Evolutionary conservation across 768 basidiomycete genomes (phyloP).

Genomic region (Phanerochaete carnosa): DNA sequence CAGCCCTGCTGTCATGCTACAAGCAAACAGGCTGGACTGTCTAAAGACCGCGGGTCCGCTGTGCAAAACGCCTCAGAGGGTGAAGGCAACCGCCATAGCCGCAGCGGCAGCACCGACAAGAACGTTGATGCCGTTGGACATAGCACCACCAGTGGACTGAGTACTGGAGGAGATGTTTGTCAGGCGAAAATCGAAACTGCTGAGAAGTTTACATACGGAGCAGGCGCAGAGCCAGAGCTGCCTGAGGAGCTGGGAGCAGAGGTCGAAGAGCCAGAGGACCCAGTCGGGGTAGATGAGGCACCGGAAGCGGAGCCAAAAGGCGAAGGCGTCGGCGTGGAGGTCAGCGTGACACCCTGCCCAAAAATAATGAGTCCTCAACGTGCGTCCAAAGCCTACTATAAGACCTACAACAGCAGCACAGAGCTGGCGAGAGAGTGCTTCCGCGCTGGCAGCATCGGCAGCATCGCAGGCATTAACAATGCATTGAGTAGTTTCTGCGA

Average conservation of each 20-base stretch:
- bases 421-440: slow-evolving; percentile 20
- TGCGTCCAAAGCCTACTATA: background rate
- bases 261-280: slow-evolving; percentile 4
- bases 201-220: slow-evolving; percentile 5
- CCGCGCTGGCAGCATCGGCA: slow-evolving; percentile 20
- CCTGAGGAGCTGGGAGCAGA: background rate
- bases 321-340: background rate
- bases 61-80: slow-evolving; percentile 31
- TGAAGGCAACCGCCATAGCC: slow-evolving; percentile 38
- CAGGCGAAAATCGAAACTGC: background rate
- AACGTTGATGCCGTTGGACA: slow-evolving; percentile 31
- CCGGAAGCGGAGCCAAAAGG: background rate
- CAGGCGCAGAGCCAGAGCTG: background rate
- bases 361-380: background rate
- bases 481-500: slow-evolving; percentile 27
- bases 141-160: slow-evolving; percentile 17
- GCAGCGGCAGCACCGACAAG: slow-evolving; percentile 40
- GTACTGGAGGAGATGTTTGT: background rate
- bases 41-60: background rate
- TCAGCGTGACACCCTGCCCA: slow-evolving; percentile 8
- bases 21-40: background rate
- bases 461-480: slow-evolving; percentile 23
- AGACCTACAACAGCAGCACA: slow-evolving; percentile 26
- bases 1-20: background rate
- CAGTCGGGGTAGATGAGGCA: slow-evolving; percentile 7